A percentile compares a stretch with the other conserved stretches of the same genome.
These are phyloP conservation scores for Fusarium annulatum DNA, from an alignment of 2,329 filamentous ascomycete genomes.

Conservation along the genomic window DNA sequence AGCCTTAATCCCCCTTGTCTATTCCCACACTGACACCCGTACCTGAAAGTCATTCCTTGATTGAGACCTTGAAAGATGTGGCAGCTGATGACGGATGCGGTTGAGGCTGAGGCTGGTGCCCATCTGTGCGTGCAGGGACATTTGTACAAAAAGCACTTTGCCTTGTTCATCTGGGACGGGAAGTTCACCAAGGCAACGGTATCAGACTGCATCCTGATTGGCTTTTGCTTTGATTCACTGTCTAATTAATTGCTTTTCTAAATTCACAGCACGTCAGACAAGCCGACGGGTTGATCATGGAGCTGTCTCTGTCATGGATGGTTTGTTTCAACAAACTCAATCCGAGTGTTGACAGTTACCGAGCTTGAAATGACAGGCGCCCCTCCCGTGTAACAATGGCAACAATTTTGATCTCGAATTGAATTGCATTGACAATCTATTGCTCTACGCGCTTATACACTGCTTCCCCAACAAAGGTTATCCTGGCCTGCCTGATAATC, in stretches of 20 bases:
- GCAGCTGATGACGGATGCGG: constrained; percentile 42
- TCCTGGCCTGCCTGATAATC: constrained; percentile 2
- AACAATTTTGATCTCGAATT: constrained; percentile 7
- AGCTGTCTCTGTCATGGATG: constrained; percentile 4
- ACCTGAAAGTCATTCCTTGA: constrained; percentile 21
- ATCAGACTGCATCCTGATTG: constrained; percentile 10
- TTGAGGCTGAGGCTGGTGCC: constrained; percentile 39
- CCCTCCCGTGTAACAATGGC: constrained; percentile 7
- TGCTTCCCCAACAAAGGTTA: constrained; percentile 4
- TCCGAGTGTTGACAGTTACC: constrained; percentile 1
- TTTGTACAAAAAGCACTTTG: constrained; percentile 22
- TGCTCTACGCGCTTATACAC: not conserved
- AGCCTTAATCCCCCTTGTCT: constrained; percentile 24
- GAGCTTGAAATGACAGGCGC: not conserved
- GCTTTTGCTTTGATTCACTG: constrained; percentile 5
- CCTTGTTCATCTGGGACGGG: constrained; percentile 12
- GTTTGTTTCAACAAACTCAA: constrained; percentile 21
- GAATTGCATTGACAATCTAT: not conserved
- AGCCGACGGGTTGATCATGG: constrained; percentile 9
- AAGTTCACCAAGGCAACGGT: constrained; percentile 30
- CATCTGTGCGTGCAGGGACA: constrained; percentile 31
- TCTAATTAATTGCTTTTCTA: constrained; percentile 14
- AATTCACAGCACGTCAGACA: constrained; percentile 17
- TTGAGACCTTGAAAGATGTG: constrained; percentile 18
- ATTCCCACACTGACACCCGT: constrained; percentile 22